Evolutionary conservation across 2,329 filamentous ascomycete genomes (phyloP).

Genomic region (Fusarium ambrosium): DNA sequence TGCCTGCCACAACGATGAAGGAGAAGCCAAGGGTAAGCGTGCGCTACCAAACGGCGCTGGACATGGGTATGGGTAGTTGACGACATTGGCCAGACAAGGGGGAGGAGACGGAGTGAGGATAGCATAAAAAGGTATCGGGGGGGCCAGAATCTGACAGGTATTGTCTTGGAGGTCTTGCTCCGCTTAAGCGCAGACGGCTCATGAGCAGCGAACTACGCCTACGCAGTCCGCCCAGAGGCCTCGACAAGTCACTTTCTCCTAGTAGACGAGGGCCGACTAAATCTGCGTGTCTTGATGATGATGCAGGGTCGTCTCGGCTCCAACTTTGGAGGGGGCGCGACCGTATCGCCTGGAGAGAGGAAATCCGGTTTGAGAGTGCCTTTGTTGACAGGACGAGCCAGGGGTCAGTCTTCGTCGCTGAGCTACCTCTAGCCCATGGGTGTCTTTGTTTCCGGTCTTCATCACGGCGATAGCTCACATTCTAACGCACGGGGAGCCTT

Average conservation of each 20-base stretch:
- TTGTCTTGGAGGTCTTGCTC: slow-evolving; percentile 35
- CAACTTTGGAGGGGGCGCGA: slow-evolving; percentile 17
- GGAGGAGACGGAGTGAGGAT: slow-evolving; percentile 10
- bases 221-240: slow-evolving; percentile 17
- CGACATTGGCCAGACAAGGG: slow-evolving; percentile 15
- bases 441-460: slow-evolving; percentile 22
- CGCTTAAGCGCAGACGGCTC: slow-evolving; percentile 38
- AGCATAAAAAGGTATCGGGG: slow-evolving; percentile 4
- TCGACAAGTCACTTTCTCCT: slow-evolving; percentile 38
- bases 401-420: slow-evolving; percentile 1
- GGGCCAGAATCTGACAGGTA: slow-evolving; percentile 41
- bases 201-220: slow-evolving; percentile 34
- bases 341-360: slow-evolving; percentile 7
- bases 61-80: slow-evolving; percentile 8
- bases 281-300: slow-evolving; percentile 38
- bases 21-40: slow-evolving; percentile 8
- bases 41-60: slow-evolving; percentile 23
- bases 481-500: not conserved
- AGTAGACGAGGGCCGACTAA: slow-evolving; percentile 29
- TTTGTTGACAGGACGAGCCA: slow-evolving; percentile 16
- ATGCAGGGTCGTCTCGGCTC: slow-evolving; percentile 25
- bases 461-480: slow-evolving; percentile 17
- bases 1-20: slow-evolving; percentile 24
- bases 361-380: not conserved
- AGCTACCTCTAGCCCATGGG: slow-evolving; percentile 7